phyloP scores from a whole-genome alignment of 2,329 filamentous ascomycete genomes.

The Beauveria bassiana region DNA sequence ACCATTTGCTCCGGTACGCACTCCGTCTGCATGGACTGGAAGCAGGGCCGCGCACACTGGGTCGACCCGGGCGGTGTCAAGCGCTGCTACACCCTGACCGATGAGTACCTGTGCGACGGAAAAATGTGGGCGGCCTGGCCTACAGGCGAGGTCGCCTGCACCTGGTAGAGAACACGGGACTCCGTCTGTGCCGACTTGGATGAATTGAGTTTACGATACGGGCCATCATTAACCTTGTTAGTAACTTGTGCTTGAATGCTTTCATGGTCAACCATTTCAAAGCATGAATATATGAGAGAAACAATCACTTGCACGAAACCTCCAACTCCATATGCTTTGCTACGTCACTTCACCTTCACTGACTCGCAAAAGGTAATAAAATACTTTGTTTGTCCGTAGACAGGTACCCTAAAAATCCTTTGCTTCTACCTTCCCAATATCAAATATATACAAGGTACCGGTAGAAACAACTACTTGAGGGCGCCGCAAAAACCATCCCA shows the following conservation, averaged over 20 bases:
- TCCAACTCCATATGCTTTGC: too few relatives aligned
- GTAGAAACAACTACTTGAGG: neutral
- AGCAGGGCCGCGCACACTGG: neutral
- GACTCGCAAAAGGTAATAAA: neutral
- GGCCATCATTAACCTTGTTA: too few relatives aligned
- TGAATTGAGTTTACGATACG: too few relatives aligned
- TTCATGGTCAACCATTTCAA: too few relatives aligned
- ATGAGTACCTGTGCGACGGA: neutral
- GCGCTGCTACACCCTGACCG: neutral
- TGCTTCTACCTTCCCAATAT: conserved; percentile 6
- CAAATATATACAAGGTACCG: conserved; percentile 6
- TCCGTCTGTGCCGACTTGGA: too few relatives aligned
- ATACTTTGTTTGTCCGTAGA: neutral
- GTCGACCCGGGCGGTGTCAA: neutral
- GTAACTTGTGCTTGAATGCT: too few relatives aligned
- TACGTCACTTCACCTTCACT: neutral
- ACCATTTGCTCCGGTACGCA: neutral
- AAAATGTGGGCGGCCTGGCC: neutral
- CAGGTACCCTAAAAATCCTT: neutral
- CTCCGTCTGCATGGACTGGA: conserved; percentile 1
- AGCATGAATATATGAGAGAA: too few relatives aligned
- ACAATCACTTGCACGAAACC: too few relatives aligned
- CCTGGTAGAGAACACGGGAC: neutral
- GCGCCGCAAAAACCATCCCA: neutral
- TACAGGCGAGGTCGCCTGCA: neutral